Percentiles rank a stretch among this genome's conserved stretches.
phyloP scores from a whole-genome alignment of 257 asterid genomes.

The Nicotiana benthamiana region DNA sequence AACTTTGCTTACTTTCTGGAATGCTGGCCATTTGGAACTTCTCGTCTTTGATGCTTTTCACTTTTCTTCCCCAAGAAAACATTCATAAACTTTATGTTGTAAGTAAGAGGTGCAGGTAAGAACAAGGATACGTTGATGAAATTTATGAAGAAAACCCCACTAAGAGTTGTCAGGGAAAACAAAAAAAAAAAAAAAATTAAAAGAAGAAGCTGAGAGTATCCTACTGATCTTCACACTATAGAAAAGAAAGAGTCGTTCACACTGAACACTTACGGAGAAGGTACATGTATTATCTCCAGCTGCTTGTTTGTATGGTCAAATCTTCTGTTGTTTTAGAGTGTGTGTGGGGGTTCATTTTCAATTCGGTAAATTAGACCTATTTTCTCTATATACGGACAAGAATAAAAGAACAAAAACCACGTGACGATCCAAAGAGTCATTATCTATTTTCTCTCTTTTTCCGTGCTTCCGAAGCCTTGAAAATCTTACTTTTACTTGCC shows the following conservation, averaged over 20 bases:
- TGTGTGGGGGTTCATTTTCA: too few species aligned
- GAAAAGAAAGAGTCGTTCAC: background rate
- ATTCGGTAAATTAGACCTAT: too few species aligned
- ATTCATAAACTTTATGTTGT: background rate
- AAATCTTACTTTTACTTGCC: too few species aligned
- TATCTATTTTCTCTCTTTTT: too few species aligned
- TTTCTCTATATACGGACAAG: too few species aligned
- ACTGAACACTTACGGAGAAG: background rate
- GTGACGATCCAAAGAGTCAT: too few species aligned
- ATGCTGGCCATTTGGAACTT: background rate
- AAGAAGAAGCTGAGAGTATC: background rate
- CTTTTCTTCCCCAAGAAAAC: background rate
- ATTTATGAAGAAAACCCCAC: background rate
- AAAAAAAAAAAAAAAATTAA: background rate
- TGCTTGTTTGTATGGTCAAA: too few species aligned
- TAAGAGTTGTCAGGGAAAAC: background rate
- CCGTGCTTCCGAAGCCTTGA: too few species aligned
- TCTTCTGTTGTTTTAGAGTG: too few species aligned
- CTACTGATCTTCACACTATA: background rate
- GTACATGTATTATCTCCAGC: background rate
- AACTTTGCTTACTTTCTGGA: constrained; percentile 4
- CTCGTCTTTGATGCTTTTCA: background rate
- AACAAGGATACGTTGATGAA: constrained; percentile 1
- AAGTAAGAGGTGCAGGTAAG: background rate
- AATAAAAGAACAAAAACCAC: too few species aligned